Base-by-base conservation (phyloP, 1,139 yeast species). In the Geotrichum australiense region DNA sequence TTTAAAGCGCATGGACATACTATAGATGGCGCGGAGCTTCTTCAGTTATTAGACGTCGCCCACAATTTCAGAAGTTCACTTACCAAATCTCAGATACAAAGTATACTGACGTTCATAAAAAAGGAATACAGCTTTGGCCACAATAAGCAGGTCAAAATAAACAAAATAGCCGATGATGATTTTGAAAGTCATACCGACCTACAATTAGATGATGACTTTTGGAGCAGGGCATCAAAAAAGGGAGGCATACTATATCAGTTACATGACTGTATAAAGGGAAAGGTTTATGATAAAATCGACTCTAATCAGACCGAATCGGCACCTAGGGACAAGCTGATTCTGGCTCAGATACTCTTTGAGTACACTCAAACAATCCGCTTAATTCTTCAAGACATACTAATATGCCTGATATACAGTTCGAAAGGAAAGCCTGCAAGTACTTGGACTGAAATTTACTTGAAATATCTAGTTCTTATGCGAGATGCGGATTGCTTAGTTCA, bases 391-490 rank as follows among this genome's bases (percentile, higher is more conserved):
- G 59, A 55, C 34, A 28, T 53, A 15, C 42, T 57, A 10, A 27
- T 49, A 5, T 38, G 51, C 22, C 41, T 54, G 8, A 43, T 57
- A 18, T 37, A 45, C 4, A 38, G 39, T 21, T 41, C 47, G 10
- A 45, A 49, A 22, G 53, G 48, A 10, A 51, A 48, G 14, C 41
- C 50, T 8, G 41, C 55, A 12, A 39, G 41, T 8, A 56, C 53
- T 30, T 47, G 48, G 14, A 45, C 48, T 4, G 39, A 51, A 10
- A 39, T 47, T 20, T 56, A 53, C 31, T 36, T 51, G 5, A 46
- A 38, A 16, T 52, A 39, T 23, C 34, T 49, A 2, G 25, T 37
- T n/a, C 28, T 51, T 16, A 42, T 53, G 30, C 52, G 48, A 38
- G 38, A 47, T 7, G 30, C 46, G 22, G 38, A 47, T 18, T 47